phyloP scores from a whole-genome alignment of 106 monocot genomes.

The Dendrobium officinale region DNA sequence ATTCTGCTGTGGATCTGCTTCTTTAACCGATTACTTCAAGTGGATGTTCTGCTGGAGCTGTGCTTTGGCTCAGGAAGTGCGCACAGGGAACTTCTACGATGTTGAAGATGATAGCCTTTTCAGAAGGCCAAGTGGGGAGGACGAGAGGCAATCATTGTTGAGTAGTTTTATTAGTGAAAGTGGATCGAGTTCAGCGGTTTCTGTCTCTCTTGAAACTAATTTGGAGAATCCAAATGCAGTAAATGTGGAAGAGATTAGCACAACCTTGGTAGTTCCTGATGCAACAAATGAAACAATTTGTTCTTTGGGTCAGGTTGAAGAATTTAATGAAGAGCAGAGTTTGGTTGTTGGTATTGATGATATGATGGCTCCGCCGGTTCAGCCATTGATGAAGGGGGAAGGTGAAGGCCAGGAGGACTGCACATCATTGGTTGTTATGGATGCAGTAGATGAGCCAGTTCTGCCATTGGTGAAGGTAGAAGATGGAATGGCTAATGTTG shows the following conservation, averaged over 20 bases:
- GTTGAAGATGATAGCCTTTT: slow-evolving; percentile 24
- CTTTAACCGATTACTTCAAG: slow-evolving; percentile 31
- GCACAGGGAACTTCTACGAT: slow-evolving; percentile 34
- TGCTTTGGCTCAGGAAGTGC: slow-evolving; percentile 46
- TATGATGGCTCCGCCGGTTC: not conserved
- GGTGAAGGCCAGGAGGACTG: not conserved
- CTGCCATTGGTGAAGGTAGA: slow-evolving; percentile 7
- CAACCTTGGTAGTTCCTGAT: not conserved
- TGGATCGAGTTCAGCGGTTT: not conserved
- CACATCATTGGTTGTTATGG: not conserved
- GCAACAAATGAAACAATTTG: not conserved
- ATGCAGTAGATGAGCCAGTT: not conserved
- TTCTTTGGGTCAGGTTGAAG: not conserved
- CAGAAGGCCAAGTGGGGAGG: slow-evolving; percentile 1
- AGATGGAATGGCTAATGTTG: not conserved
- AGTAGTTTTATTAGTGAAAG: not conserved
- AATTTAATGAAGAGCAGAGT: not conserved
- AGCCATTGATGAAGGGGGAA: slow-evolving; percentile 6
- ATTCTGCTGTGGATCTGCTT: slow-evolving; percentile 26
- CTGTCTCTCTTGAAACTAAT: not conserved
- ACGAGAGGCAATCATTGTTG: slow-evolving; percentile 9
- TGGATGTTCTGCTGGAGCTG: slow-evolving; percentile 50
- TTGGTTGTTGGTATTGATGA: not conserved
- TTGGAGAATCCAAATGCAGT: not conserved
- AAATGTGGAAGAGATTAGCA: not conserved